A percentile compares a stretch with the other conserved stretches of the same genome.
Conservation (phyloP, 495 filamentous ascomycete genomes). For the Lasiosphaeriaceae sp. region DNA sequence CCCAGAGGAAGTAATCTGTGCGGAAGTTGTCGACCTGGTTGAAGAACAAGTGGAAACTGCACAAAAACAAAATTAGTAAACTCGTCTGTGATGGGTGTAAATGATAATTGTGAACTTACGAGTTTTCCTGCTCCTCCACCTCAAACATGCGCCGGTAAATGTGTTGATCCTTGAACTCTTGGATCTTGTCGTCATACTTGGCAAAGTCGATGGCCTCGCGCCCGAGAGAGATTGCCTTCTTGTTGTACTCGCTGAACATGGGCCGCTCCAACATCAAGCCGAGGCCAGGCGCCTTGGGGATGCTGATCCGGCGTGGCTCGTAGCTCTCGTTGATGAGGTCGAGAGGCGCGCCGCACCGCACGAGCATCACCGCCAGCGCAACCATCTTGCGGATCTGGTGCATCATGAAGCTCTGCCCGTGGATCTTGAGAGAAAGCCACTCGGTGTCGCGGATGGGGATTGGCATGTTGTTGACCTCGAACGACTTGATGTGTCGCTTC, state of each 20-base stretch:
- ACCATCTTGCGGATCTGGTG: constrained; percentile 99
- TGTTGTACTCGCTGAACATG: constrained; percentile 84
- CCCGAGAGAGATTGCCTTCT: constrained; percentile 47
- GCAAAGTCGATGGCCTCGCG: constrained; percentile 70
- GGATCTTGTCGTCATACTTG: constrained; percentile 70
- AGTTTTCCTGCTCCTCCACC: constrained; percentile 74
- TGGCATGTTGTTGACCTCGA: constrained; percentile 65
- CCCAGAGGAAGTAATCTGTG: constrained; percentile 69
- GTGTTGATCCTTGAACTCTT: constrained; percentile 85
- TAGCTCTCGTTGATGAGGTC: constrained; percentile 67
- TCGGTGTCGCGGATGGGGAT: constrained; percentile 85
- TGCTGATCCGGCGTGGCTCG: constrained; percentile 61
- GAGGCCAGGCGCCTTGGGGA: constrained; percentile 88
- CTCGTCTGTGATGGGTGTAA: constrained; percentile 4
- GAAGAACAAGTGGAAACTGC: constrained; percentile 76
- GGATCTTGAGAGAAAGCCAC: constrained; percentile 93
- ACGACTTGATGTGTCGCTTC: constrained; percentile 85
- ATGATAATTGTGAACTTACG: constrained; percentile 48
- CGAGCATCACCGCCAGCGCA: constrained; percentile 78
- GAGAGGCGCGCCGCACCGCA: constrained; percentile 71
- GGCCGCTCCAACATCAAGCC: constrained; percentile 86
- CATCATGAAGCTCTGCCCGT: constrained; percentile 99
- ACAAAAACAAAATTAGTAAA: constrained; percentile 3
- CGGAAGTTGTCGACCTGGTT: constrained; percentile 77
- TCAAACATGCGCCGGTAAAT: constrained; percentile 91